Conservation (phyloP, 257 asterid species). For the Przewalskia tangutica region DNA sequence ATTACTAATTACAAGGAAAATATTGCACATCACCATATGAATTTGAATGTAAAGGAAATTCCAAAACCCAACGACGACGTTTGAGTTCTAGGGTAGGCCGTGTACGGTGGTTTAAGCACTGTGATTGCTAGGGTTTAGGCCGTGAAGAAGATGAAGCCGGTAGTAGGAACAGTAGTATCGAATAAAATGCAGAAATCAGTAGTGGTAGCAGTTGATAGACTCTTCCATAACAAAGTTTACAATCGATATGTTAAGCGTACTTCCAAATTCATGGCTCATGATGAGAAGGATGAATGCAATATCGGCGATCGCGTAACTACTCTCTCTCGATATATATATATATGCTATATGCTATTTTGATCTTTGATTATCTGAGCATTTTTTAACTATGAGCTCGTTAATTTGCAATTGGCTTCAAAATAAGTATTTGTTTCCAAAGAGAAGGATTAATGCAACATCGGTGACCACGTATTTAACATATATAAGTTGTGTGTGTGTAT, state of each 20-base stretch:
- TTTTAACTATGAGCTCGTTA: too few species aligned
- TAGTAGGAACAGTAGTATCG: conserved; percentile 69
- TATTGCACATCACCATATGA: not conserved
- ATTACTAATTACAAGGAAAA: not conserved
- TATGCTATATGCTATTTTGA: too few species aligned
- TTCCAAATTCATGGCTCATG: conserved; percentile 95
- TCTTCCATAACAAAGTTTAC: conserved; percentile 70
- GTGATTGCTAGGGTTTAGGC: not conserved
- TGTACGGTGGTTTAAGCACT: not conserved
- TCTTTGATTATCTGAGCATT: too few species aligned
- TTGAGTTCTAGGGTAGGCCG: not conserved
- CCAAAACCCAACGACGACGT: not conserved
- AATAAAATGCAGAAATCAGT: conserved; percentile 94
- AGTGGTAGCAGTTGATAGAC: conserved; percentile 85
- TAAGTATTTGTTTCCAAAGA: too few species aligned
- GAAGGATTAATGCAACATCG: not conserved
- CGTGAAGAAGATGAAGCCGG: conserved; percentile 50
- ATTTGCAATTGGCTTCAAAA: too few species aligned
- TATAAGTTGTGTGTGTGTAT: too few species aligned
- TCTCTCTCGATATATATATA: too few species aligned
- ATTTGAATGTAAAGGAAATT: not conserved
- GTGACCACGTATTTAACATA: not conserved
- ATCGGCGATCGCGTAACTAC: conserved; percentile 21
- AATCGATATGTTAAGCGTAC: conserved; percentile 85
- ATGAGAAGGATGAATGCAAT: conserved; percentile 54